These are phyloP conservation scores for Ceratobasidium theobromae DNA, from an alignment of 1,284 basidiomycete species.

Conservation along the genomic window DNA sequence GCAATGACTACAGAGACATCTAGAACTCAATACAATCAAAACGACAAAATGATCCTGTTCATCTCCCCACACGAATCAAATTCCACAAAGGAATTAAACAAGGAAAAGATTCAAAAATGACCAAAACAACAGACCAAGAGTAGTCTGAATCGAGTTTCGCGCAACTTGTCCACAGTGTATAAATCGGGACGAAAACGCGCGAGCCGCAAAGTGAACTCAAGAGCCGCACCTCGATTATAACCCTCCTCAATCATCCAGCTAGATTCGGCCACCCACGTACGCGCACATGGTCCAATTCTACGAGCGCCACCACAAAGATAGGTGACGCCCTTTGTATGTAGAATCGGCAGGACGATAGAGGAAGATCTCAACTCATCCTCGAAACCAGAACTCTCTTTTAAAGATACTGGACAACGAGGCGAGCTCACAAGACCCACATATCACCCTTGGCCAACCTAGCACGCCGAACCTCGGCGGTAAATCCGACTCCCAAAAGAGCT, in stretches of 20 bases:
- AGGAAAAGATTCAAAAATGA: background rate
- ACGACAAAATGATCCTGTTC: background rate
- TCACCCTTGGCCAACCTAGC: too few species aligned
- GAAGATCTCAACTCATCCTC: too few species aligned
- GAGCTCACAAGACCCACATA: too few species aligned
- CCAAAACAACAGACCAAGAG: constrained; percentile 29
- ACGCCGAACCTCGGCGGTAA: too few species aligned
- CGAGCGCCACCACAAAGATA: too few species aligned
- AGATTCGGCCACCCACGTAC: background rate
- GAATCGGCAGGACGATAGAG: too few species aligned
- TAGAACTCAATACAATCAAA: too few species aligned
- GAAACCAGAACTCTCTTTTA: too few species aligned
- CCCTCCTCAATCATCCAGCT: background rate
- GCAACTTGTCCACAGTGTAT: background rate
- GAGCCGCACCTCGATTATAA: background rate
- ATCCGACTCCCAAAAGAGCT: background rate
- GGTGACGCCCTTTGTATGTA: too few species aligned
- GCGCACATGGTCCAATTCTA: background rate
- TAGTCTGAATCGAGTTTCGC: constrained; percentile 34
- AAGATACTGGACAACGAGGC: too few species aligned
- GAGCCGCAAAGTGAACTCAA: constrained; percentile 33
- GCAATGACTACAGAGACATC: too few species aligned
- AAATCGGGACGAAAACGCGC: too few species aligned
- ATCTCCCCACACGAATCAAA: background rate
- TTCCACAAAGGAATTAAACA: constrained; percentile 4